phyloP scores from a whole-genome alignment of 495 filamentous ascomycete species.

The Xylaria scruposa region DNA sequence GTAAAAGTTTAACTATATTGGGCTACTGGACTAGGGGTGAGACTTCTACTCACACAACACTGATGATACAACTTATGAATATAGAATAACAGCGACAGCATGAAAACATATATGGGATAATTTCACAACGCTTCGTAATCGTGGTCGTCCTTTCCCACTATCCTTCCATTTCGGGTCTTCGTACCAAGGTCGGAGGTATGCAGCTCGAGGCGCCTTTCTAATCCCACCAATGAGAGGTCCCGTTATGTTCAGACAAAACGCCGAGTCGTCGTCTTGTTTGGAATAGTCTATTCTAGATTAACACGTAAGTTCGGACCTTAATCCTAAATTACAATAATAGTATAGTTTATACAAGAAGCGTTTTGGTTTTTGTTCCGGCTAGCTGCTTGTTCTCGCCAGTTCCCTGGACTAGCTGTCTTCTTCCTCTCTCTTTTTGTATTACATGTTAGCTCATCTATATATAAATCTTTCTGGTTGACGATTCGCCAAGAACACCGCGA shows the following conservation, averaged over 20 bases:
- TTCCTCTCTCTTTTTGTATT: neutral
- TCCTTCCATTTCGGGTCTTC: constrained; percentile 5
- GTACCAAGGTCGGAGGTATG: constrained; percentile 6
- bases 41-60: neutral
- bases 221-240: constrained; percentile 24
- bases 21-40: neutral
- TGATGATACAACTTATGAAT: neutral
- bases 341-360: constrained; percentile 1
- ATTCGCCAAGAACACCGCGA: neutral
- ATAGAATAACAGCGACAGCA: neutral
- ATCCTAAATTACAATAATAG: neutral
- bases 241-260: neutral
- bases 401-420: neutral
- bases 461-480: neutral
- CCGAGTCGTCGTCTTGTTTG: constrained; percentile 11
- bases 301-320: neutral
- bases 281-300: constrained; percentile 7
- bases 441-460: neutral
- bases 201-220: neutral
- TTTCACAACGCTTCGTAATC: neutral
- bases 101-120: neutral
- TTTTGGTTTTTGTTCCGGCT: neutral
- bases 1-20: neutral
- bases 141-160: neutral
- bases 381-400: neutral